Percentiles rank a stretch among this genome's conserved stretches.
These are phyloP conservation scores for Spencermartinsiella europaea DNA, from an alignment of 805 yeast species.

Conservation along the genomic window DNA sequence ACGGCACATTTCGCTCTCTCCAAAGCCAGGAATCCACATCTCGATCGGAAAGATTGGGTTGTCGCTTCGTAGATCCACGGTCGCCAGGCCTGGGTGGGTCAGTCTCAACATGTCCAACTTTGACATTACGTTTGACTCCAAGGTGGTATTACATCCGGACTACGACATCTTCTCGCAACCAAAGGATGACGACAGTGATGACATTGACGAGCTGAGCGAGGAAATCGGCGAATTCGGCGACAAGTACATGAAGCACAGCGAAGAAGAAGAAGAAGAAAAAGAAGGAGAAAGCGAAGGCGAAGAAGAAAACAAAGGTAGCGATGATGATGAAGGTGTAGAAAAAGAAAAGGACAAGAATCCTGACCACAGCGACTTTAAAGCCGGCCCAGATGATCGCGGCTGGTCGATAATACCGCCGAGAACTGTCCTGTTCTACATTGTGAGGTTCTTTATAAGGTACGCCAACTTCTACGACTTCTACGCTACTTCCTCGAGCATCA, in stretches of 20 bases:
- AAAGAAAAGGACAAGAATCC: neutral
- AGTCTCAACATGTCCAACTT: slow-evolving; percentile 30
- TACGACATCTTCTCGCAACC: slow-evolving; percentile 5
- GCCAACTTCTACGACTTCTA: slow-evolving; percentile 27
- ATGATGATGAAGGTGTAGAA: neutral
- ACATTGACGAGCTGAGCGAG: neutral
- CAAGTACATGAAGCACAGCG: neutral
- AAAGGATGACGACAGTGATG: slow-evolving; percentile 7
- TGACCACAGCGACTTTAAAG: neutral
- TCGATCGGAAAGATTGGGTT: slow-evolving; percentile 33
- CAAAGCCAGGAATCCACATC: slow-evolving; percentile 32
- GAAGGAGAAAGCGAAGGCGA: neutral
- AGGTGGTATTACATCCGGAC: slow-evolving; percentile 15
- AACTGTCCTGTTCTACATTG: slow-evolving; percentile 17
- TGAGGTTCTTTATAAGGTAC: slow-evolving; percentile 17
- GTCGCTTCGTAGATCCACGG: slow-evolving; percentile 36
- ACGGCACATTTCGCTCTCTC: slow-evolving; percentile 32
- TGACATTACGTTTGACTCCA: slow-evolving; percentile 30
- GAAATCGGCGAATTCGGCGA: neutral
- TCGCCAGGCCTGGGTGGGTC: slow-evolving; percentile 38
- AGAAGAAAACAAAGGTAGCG: slow-evolving; percentile 2
- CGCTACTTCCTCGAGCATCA: slow-evolving; percentile 24
- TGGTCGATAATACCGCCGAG: slow-evolving; percentile 25
- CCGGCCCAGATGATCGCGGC: slow-evolving; percentile 9
- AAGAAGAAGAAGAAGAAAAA: neutral